Evolutionary conservation across 805 yeast genomes (phyloP).

Genomic region (Myxozyma monticola): DNA sequence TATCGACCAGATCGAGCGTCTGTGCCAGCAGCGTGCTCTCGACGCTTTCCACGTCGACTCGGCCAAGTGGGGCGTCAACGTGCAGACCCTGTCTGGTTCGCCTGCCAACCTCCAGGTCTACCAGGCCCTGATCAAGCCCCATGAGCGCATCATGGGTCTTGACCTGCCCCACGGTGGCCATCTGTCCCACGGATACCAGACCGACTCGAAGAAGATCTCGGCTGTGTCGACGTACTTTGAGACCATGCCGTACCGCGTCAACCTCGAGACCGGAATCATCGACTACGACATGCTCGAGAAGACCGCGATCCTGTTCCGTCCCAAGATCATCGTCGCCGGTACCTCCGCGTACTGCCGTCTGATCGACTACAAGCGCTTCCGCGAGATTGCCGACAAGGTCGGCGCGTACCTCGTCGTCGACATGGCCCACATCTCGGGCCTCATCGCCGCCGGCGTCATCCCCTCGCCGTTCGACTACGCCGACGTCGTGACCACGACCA

Average conservation of each 20-base stretch:
- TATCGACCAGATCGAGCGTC: constrained; percentile 87
- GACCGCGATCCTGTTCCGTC: constrained; percentile 89
- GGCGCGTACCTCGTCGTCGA: constrained; percentile 95
- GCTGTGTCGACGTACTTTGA: constrained; percentile 95
- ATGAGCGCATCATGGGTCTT: constrained; percentile 96
- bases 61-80: constrained; percentile 96
- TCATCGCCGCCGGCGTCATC: constrained; percentile 92
- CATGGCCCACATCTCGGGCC: constrained; percentile 98
- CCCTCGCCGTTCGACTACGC: constrained; percentile 97
- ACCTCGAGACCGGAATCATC: constrained; percentile 87
- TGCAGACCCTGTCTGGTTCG: constrained; percentile 93
- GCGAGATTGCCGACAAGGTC: constrained; percentile 93
- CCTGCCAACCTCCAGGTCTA: constrained; percentile 98
- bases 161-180: constrained; percentile 99
- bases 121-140: constrained; percentile 91
- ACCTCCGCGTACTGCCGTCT: constrained; percentile 97
- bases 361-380: constrained; percentile 95
- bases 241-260: constrained; percentile 97
- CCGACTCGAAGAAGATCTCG: constrained; percentile 88
- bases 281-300: constrained; percentile 94
- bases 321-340: constrained; percentile 95
- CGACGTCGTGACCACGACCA: constrained; percentile 96
- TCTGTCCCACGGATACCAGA: constrained; percentile 97
- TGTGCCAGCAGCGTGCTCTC: constrained; percentile 94
- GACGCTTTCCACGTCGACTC: constrained; percentile 80